Evolutionary conservation across 257 asterid genomes (phyloP).

Genomic region (Henckelia pumila): DNA sequence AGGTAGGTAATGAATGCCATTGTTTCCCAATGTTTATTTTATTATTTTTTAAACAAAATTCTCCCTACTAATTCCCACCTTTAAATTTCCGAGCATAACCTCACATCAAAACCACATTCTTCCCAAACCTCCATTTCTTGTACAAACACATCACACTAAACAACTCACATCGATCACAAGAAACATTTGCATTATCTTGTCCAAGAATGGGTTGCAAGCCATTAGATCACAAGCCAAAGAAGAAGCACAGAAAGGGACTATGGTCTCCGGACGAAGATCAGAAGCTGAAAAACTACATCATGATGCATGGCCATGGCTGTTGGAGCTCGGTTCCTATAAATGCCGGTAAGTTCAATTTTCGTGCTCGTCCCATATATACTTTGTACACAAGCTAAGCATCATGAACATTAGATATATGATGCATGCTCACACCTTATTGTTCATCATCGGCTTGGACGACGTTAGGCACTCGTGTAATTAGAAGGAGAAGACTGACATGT

Average conservation of each 20-base stretch:
- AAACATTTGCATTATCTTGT: not conserved
- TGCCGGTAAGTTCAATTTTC: conserved; percentile 53
- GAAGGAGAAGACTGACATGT: conserved; percentile 7
- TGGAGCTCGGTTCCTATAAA: conserved; percentile 83
- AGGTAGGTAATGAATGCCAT: conserved; percentile 13
- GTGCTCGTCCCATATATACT: not conserved
- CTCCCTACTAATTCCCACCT: conserved; percentile 31
- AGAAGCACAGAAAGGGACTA: conserved; percentile 70
- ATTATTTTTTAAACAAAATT: conserved; percentile 8
- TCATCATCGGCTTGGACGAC: not conserved
- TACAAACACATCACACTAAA: not conserved
- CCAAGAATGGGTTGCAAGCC: conserved; percentile 43
- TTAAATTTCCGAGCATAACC: conserved; percentile 33
- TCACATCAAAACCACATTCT: conserved; percentile 29
- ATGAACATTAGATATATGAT: not conserved
- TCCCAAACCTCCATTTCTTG: conserved; percentile 1
- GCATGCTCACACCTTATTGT: not conserved
- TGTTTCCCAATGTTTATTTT: not conserved
- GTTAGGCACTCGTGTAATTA: conserved; percentile 2
- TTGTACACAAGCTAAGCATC: not conserved
- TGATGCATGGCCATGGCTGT: conserved; percentile 61
- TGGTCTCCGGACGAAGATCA: conserved; percentile 93
- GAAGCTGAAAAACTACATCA: conserved; percentile 63
- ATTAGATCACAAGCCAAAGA: conserved; percentile 36
- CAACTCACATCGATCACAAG: not conserved